A percentile compares a stretch with the other conserved stretches of the same genome.
Conservation (phyloP, 495 filamentous ascomycete genomes). For the Durotheca rogersii region DNA sequence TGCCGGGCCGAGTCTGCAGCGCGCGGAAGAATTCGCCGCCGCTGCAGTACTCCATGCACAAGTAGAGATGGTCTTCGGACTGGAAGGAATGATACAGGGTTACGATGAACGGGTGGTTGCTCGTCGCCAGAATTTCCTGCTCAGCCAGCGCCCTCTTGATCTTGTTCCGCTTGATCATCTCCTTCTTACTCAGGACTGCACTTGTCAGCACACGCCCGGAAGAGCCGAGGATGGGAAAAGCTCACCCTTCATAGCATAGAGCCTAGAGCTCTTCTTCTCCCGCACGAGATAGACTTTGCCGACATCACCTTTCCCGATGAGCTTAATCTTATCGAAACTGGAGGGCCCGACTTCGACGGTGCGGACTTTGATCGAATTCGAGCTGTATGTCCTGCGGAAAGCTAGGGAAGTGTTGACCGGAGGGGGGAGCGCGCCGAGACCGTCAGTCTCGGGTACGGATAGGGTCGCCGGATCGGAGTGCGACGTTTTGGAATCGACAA, state of each 20-base stretch:
- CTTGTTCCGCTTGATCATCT: slow-evolving; percentile 99
- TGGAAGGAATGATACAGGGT: slow-evolving; percentile 98
- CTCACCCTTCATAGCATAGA: slow-evolving; percentile 98
- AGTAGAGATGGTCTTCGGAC: slow-evolving; percentile 95
- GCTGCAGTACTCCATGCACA: slow-evolving; percentile 99
- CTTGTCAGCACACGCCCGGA: slow-evolving; percentile 38
- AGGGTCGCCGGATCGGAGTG: slow-evolving; percentile 35
- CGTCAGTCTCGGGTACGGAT: slow-evolving; percentile 41
- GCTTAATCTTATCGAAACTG: slow-evolving; percentile 99
- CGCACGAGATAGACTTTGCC: slow-evolving; percentile 97
- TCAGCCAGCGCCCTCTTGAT: slow-evolving; percentile 98
- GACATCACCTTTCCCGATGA: slow-evolving; percentile 98
- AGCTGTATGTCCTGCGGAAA: slow-evolving; percentile 95
- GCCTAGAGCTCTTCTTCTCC: slow-evolving; percentile 91
- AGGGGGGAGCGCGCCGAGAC: slow-evolving; percentile 48
- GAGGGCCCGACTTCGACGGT: slow-evolving; percentile 93
- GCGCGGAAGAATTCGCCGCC: slow-evolving; percentile 98
- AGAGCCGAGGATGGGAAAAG: too few species aligned
- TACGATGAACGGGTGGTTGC: slow-evolving; percentile 98
- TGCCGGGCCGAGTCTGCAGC: slow-evolving; percentile 92
- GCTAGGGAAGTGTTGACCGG: slow-evolving; percentile 56
- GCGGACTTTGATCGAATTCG: slow-evolving; percentile 96
- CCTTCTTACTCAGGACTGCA: slow-evolving; percentile 95
- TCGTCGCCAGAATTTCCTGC: slow-evolving; percentile 96
- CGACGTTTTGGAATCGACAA: slow-evolving; percentile 43